Evolutionary conservation across 352 stramenopile species (phyloP), one percentile per base, ranked within the genome.

Genomic region (Phytopythium delawarense): DNA sequence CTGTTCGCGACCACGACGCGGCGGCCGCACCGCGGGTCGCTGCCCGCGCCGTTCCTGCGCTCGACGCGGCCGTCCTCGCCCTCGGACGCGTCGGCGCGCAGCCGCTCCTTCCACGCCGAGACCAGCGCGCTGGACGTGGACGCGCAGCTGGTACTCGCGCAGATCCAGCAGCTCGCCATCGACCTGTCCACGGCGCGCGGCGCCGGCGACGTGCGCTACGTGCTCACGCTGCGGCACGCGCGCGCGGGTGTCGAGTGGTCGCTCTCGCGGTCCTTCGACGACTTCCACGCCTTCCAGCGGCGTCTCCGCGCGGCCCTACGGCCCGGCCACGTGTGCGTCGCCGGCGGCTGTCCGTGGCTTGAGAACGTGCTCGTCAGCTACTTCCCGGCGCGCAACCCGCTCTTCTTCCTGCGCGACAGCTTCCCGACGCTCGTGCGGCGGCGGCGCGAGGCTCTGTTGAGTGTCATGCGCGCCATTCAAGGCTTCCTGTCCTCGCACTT

Each of bases 301-400:
- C 39, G 48, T 1, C 12, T 72, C 20, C 44, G 74, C 0, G 25
- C 30, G 2, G 70, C 61, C n/a, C 62, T 86, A 28, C 70, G 72
- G 32, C 77, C 79, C 54, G 77, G 77, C 32, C 77, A 86, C 62
- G 75, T 70, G 21, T 86, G 77, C 50, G 59, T 61, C 28, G 77
- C 67, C 20, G 63, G 58, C 20, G 64, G 59, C 28, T 86, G 77
- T 62, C 74, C 72, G 40, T 86, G 74, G 72, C 73, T 84, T 23
- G 69, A 84, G 53, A 75, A 62, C 44, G 79, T 78, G 30, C 28
- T 84, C 21, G 51, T 49, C 21, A 71, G 58, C 51, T 71, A 70
- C 57, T 84, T 82, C 55, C 66, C 66, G 0, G 57, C 66, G n/a
- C 64, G 65, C 12, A 67, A 42, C 20, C 20, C 44, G 44, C 64